phyloP scores from a whole-genome alignment of 345 rosid genomes.

The Gossypioides kirkii region DNA sequence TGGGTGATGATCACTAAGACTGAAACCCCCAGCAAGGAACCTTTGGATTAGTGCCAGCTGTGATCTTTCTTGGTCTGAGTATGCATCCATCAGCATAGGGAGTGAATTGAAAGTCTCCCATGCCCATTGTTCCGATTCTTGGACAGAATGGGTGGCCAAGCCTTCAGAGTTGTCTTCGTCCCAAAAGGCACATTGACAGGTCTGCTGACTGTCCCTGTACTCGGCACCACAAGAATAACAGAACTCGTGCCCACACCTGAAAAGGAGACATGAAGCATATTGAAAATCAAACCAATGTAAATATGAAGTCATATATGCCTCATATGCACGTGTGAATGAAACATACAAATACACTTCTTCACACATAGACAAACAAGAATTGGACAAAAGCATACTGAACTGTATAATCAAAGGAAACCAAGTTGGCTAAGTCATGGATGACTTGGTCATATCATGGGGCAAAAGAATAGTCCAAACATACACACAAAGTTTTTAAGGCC shows the following conservation, averaged over 20 bases:
- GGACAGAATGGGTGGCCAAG: slow-evolving; percentile 45
- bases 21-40: slow-evolving; percentile 92
- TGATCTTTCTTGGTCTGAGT: slow-evolving; percentile 93
- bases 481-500: neutral
- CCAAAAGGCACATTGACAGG: slow-evolving; percentile 90
- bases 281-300: neutral
- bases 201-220: slow-evolving; percentile 68
- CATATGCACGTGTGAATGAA: neutral
- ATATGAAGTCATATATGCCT: neutral
- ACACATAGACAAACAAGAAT: neutral
- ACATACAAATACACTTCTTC: neutral
- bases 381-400: neutral
- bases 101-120: slow-evolving; percentile 87
- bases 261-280: slow-evolving; percentile 15
- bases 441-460: neutral
- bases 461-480: neutral
- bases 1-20: slow-evolving; percentile 77
- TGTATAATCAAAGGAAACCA: neutral
- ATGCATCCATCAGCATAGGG: slow-evolving; percentile 82
- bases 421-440: neutral
- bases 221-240: slow-evolving; percentile 94
- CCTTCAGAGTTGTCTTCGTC: slow-evolving; percentile 71
- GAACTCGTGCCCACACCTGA: slow-evolving; percentile 93
- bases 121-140: slow-evolving; percentile 94
- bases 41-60: slow-evolving; percentile 87